Conservation (phyloP, 2,329 filamentous ascomycete species). For the Xylariaceae sp. region DNA sequence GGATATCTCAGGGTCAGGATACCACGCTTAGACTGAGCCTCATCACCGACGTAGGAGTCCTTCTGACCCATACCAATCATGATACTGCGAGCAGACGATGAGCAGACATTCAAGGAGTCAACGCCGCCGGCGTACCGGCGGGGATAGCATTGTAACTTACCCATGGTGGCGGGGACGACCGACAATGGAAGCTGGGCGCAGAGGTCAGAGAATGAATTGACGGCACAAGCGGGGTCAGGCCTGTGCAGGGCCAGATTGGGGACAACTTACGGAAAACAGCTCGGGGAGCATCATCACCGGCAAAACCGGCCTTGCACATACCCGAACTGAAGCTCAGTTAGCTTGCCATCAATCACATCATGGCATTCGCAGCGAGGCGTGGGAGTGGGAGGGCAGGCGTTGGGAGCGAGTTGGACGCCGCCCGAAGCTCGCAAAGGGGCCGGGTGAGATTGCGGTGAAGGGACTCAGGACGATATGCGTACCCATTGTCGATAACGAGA, state of each 20-base stretch:
- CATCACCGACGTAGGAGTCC: slow-evolving; percentile 99
- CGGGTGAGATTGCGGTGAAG: slow-evolving; percentile 35
- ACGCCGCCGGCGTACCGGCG: neutral
- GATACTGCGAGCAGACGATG: slow-evolving; percentile 59
- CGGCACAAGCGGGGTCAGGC: slow-evolving; percentile 37
- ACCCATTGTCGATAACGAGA: slow-evolving; percentile 99
- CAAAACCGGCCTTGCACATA: slow-evolving; percentile 99
- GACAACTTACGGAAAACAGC: slow-evolving; percentile 97
- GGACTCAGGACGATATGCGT: slow-evolving; percentile 49
- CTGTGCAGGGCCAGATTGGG: slow-evolving; percentile 27
- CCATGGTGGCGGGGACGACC: slow-evolving; percentile 99
- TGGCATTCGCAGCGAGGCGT: neutral
- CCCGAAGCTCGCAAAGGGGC: slow-evolving; percentile 13
- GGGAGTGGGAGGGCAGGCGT: neutral
- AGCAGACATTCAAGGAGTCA: slow-evolving; percentile 2
- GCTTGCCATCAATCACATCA: slow-evolving; percentile 10
- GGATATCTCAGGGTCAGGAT: slow-evolving; percentile 99
- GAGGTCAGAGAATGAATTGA: slow-evolving; percentile 33
- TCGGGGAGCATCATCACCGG: slow-evolving; percentile 99
- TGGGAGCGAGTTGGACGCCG: slow-evolving; percentile 4
- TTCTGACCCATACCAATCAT: slow-evolving; percentile 99
- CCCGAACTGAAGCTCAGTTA: slow-evolving; percentile 67
- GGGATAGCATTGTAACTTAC: slow-evolving; percentile 53
- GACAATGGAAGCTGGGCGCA: slow-evolving; percentile 83
- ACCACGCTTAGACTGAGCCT: slow-evolving; percentile 99